These are phyloP conservation scores for Candida insectorum DNA, from an alignment of 805 yeast species.

Conservation along the genomic window DNA sequence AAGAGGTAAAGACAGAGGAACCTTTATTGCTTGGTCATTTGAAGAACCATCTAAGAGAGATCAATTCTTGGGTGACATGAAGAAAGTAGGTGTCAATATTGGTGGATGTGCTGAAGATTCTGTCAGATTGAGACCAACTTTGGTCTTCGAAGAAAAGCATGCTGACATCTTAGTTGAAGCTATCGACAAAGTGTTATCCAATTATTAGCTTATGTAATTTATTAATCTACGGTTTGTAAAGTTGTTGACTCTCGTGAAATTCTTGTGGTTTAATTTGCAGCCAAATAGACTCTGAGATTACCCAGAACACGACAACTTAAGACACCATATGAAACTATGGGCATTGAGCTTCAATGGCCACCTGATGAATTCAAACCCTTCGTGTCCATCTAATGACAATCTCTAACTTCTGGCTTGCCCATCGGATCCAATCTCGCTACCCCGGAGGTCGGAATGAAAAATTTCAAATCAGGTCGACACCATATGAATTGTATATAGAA, in stretches of 20 bases:
- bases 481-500: too few species aligned
- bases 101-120: conserved; percentile 84
- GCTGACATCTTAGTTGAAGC: conserved; percentile 60
- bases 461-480: not conserved
- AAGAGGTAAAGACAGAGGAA: conserved; percentile 62
- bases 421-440: too few species aligned
- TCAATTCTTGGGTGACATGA: conserved; percentile 57
- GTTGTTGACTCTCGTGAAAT: too few species aligned
- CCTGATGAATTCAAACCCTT: too few species aligned
- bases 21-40: conserved; percentile 67
- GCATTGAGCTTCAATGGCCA: too few species aligned
- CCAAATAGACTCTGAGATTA: too few species aligned
- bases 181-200: conserved; percentile 37
- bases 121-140: conserved; percentile 77
- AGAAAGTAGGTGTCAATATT: conserved; percentile 65
- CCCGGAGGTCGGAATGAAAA: too few species aligned
- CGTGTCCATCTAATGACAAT: too few species aligned
- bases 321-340: too few species aligned
- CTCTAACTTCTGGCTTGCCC: too few species aligned
- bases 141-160: conserved; percentile 76
- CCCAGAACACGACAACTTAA: not conserved
- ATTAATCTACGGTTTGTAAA: not conserved
- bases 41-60: conserved; percentile 50
- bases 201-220: conserved; percentile 9
- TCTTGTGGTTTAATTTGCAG: too few species aligned